phyloP scores from a whole-genome alignment of 352 stramenopile genomes.

The Sclerospora graminicola region DNA sequence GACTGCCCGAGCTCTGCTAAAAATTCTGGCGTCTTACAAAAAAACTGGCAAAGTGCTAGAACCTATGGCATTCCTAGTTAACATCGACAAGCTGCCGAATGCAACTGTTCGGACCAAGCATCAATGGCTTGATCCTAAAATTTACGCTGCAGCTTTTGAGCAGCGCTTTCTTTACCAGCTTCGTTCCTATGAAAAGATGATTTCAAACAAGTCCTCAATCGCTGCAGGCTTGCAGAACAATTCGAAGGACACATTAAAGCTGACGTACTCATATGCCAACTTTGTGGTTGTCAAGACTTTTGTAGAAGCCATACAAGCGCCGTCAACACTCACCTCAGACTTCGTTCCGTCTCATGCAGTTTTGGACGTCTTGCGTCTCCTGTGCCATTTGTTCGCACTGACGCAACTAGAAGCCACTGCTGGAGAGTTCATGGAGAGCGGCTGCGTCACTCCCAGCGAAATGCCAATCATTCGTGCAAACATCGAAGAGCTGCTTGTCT shows the following conservation, averaged over 20 bases:
- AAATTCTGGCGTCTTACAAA: conserved; percentile 27
- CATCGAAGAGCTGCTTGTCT: conserved; percentile 39
- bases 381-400: conserved; percentile 71
- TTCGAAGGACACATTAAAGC: conserved; percentile 41
- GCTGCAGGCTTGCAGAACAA: conserved; percentile 38
- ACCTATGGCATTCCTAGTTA: conserved; percentile 29
- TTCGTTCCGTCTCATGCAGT: not conserved
- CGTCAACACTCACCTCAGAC: conserved; percentile 21
- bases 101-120: conserved; percentile 16
- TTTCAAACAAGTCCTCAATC: conserved; percentile 17
- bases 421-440: conserved; percentile 56
- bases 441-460: conserved; percentile 31
- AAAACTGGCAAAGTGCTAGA: conserved; percentile 14
- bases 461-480: conserved; percentile 37
- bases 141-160: conserved; percentile 39
- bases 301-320: conserved; percentile 27
- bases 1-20: conserved; percentile 38
- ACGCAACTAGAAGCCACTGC: conserved; percentile 52
- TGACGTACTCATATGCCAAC: conserved; percentile 45
- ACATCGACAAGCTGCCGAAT: conserved; percentile 26
- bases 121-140: conserved; percentile 29
- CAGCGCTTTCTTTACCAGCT: conserved; percentile 50
- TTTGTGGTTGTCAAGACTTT: conserved; percentile 43
- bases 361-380: conserved; percentile 19
- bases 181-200: conserved; percentile 27